phyloP scores from a whole-genome alignment of 1,284 basidiomycete species.

The Cryptococcus floricola region DNA sequence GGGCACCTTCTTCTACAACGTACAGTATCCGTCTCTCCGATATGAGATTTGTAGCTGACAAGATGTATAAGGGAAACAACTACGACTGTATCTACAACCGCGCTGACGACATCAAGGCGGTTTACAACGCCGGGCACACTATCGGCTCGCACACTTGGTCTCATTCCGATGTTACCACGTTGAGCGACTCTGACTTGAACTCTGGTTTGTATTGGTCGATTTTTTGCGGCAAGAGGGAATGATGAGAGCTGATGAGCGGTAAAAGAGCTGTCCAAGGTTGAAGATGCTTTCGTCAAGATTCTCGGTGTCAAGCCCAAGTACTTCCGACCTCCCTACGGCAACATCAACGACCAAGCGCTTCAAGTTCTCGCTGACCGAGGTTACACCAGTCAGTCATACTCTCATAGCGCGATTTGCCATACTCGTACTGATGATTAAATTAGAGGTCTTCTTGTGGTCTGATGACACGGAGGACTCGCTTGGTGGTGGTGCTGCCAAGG shows the following conservation, averaged over 20 bases:
- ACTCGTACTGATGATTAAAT: neutral
- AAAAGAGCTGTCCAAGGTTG: constrained; percentile 51
- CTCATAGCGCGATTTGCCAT: neutral
- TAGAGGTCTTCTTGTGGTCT: constrained; percentile 46
- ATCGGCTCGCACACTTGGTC: constrained; percentile 59
- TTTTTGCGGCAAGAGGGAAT: too few species aligned
- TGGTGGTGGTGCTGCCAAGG: constrained; percentile 31
- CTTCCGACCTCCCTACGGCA: constrained; percentile 53
- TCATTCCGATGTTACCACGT: constrained; percentile 53
- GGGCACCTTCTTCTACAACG: constrained; percentile 60
- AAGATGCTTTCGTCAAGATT: constrained; percentile 56
- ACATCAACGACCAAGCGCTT: constrained; percentile 55
- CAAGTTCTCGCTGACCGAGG: constrained; percentile 51
- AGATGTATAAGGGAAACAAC: constrained; percentile 23
- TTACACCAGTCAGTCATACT: constrained; percentile 39
- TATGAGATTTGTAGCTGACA: neutral
- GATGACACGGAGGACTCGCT: constrained; percentile 39
- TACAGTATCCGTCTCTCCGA: constrained; percentile 14
- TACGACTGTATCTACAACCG: constrained; percentile 57
- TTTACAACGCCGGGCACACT: constrained; percentile 51
- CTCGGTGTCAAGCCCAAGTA: constrained; percentile 54
- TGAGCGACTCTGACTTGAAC: constrained; percentile 41
- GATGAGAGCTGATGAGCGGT: too few species aligned
- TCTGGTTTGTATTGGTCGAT: constrained; percentile 4
- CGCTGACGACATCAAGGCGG: constrained; percentile 35